Evolutionary conservation across 2,329 filamentous ascomycete genomes (phyloP).

Genomic region (Metarhizium guizhouense): DNA sequence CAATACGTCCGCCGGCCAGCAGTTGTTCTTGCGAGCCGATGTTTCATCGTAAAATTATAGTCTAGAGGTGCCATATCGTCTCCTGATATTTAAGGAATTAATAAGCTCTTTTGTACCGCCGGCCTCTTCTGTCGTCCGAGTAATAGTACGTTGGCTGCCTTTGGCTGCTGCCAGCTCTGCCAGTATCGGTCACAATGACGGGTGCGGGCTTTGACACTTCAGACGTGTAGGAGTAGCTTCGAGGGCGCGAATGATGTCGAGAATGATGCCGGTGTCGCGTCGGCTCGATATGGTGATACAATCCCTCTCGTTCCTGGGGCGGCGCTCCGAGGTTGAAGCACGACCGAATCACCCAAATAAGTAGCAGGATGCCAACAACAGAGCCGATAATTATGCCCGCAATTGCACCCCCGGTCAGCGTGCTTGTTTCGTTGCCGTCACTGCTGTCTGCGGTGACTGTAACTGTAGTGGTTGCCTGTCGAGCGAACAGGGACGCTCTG

Average conservation of each 20-base stretch:
- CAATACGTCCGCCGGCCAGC: too few species aligned
- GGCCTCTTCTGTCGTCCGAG: background rate
- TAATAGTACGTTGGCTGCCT: background rate
- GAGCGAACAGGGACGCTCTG: background rate
- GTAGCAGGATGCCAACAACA: constrained; percentile 33
- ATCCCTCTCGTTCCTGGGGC: constrained; percentile 20
- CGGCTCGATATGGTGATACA: constrained; percentile 22
- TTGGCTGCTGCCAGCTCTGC: background rate
- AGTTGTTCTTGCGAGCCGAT: too few species aligned
- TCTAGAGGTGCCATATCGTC: too few species aligned
- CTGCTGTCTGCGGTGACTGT: constrained; percentile 19
- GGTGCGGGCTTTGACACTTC: background rate
- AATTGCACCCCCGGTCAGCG: constrained; percentile 38
- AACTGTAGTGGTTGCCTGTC: constrained; percentile 15
- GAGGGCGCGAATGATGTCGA: constrained; percentile 2
- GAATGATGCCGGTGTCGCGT: constrained; percentile 15
- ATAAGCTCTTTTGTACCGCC: background rate
- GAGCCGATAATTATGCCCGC: constrained; percentile 43
- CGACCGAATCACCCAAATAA: constrained; percentile 38
- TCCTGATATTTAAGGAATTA: constrained; percentile 2
- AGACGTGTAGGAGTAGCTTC: background rate
- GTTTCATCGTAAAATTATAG: too few species aligned
- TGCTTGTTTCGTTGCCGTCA: constrained; percentile 11
- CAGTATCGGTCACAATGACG: background rate
- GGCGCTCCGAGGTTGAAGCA: constrained; percentile 32